phyloP scores from a whole-genome alignment of 1,139 yeast genomes.

The Yamadazyma sp. region DNA sequence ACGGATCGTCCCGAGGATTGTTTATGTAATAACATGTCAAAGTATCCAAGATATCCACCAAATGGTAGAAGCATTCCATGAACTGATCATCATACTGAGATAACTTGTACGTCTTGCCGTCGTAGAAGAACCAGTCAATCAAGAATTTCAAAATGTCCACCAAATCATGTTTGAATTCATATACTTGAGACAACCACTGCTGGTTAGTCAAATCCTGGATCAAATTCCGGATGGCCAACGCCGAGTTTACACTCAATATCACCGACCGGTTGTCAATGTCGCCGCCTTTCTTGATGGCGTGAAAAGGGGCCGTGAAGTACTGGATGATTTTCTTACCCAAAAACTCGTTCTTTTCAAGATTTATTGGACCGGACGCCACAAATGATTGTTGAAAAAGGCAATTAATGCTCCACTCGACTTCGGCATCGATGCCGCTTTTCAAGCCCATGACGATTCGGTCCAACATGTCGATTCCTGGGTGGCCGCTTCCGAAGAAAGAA shows the following conservation, averaged over 20 bases:
- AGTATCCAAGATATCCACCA: slow-evolving; percentile 80
- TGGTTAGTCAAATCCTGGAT: slow-evolving; percentile 84
- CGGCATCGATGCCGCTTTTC: slow-evolving; percentile 56
- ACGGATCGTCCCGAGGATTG: slow-evolving; percentile 60
- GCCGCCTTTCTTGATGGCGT: slow-evolving; percentile 24
- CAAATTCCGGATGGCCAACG: slow-evolving; percentile 74
- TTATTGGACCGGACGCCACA: slow-evolving; percentile 46
- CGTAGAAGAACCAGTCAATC: slow-evolving; percentile 35
- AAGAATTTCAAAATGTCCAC: slow-evolving; percentile 51
- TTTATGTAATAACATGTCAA: slow-evolving; percentile 82
- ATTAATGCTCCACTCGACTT: slow-evolving; percentile 65
- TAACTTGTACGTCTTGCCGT: slow-evolving; percentile 20
- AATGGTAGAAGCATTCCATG: slow-evolving; percentile 64
- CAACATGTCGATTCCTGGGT: slow-evolving; percentile 56
- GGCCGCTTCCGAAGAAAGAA: slow-evolving; percentile 39
- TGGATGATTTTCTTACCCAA: slow-evolving; percentile 52
- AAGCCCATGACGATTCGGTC: slow-evolving; percentile 65
- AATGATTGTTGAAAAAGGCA: slow-evolving; percentile 59
- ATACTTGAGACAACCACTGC: slow-evolving; percentile 65
- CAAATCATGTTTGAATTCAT: slow-evolving; percentile 46
- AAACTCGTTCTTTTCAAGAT: slow-evolving; percentile 48
- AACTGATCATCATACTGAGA: slow-evolving; percentile 38
- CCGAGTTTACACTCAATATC: slow-evolving; percentile 55
- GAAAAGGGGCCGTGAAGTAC: slow-evolving; percentile 37
- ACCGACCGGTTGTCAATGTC: slow-evolving; percentile 34